These are phyloP conservation scores for Sistotremastrum suecicum DNA, from an alignment of 768 basidiomycete genomes.

Conservation along the genomic window DNA sequence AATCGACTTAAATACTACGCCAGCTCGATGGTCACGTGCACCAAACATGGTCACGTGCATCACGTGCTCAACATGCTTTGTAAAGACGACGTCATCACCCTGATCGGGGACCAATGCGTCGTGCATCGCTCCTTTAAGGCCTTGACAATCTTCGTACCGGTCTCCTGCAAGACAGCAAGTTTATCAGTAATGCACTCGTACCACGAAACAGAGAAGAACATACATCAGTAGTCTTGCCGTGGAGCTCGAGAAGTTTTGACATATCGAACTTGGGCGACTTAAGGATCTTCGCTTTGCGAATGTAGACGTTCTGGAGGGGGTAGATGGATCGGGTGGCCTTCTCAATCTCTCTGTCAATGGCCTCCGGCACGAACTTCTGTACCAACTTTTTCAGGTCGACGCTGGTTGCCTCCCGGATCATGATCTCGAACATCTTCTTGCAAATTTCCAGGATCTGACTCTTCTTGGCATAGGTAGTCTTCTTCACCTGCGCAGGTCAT, in stretches of 20 bases:
- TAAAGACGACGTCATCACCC: no score
- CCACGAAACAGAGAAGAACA: constrained; percentile 6
- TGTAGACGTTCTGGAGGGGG: constrained; percentile 97
- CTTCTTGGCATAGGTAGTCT: constrained; percentile 96
- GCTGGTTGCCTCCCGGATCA: constrained; percentile 87
- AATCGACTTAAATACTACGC: no score
- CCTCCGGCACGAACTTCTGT: constrained; percentile 98
- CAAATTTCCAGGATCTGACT: constrained; percentile 94
- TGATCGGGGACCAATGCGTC: no score
- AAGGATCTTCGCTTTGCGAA: constrained; percentile 98
- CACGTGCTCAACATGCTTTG: no score
- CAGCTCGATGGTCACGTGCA: no score
- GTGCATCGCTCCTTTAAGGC: constrained; percentile 99
- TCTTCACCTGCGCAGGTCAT: constrained; percentile 89
- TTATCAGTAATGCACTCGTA: constrained; percentile 5
- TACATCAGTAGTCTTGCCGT: constrained; percentile 90
- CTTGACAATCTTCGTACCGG: constrained; percentile 84
- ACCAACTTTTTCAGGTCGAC: constrained; percentile 97
- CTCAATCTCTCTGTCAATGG: constrained; percentile 98
- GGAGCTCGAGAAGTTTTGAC: constrained; percentile 89
- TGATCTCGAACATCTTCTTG: constrained; percentile 99
- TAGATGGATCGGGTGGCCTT: constrained; percentile 94
- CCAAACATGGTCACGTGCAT: no score
- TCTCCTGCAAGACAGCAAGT: constrained; percentile 44
- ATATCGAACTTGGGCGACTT: constrained; percentile 96